phyloP scores from a whole-genome alignment of 2,329 filamentous ascomycete genomes.

The Xylaria sp. region DNA sequence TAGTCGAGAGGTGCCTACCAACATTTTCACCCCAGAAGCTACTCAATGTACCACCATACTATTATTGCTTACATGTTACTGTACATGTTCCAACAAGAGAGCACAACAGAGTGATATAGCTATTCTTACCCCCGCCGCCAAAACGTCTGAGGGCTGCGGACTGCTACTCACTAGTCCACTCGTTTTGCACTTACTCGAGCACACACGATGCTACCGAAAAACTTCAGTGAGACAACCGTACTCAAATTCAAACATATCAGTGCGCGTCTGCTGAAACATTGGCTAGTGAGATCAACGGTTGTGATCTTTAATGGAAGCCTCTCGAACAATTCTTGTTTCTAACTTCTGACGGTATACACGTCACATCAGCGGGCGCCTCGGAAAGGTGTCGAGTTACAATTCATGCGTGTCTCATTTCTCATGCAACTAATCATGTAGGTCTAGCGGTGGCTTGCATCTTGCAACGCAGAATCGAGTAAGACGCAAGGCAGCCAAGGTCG shows the following conservation, averaged over 20 bases:
- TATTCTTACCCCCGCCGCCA: not conserved
- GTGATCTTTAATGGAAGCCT: too few relatives aligned
- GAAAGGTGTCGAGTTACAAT: not conserved
- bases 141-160: too few relatives aligned
- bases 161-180: too few relatives aligned
- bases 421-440: constrained; percentile 15
- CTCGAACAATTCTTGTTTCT: too few relatives aligned
- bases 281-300: not conserved
- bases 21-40: not conserved
- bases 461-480: not conserved
- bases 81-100: not conserved
- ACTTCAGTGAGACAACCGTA: not conserved
- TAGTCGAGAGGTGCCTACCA: not conserved
- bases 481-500: not conserved
- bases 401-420: constrained; percentile 5
- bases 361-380: not conserved
- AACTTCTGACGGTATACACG: not conserved
- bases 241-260: not conserved
- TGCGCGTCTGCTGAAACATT: not conserved
- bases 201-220: not conserved
- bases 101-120: not conserved
- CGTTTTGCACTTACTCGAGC: not conserved
- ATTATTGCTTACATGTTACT: not conserved
- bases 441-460: constrained; percentile 10
- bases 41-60: not conserved